Base-by-base conservation (phyloP, 495 filamentous ascomycete genomes). In the Stereocaulon alpinum region DNA sequence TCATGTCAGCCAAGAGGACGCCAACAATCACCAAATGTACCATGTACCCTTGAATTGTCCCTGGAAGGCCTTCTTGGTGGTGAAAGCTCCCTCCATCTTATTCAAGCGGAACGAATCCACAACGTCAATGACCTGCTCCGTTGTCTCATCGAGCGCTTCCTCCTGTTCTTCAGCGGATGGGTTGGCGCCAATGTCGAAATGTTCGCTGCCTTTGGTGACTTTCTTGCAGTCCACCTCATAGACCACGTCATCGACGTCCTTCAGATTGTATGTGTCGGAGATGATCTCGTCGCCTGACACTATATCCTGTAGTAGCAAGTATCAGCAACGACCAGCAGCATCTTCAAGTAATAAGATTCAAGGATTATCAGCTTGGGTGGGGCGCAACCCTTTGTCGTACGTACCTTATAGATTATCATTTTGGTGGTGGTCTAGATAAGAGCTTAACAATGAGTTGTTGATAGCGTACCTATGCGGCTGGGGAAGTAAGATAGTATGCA, bases 101-200 rank as follows among this genome's bases (percentile, higher is more conserved):
- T 89, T 88, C 69, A 96, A 80, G 65, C 89, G 89, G 85, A 96
- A 96, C 60, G 87, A 88, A 78, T 95, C 77, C 71, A 95, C 83
- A 64, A 97, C 82, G 73, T 98, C 91, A 81, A 95, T 94, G 76
- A 97, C 94, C 74, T 83, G 83, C 71, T 60, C 18, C 18, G 48
- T 55, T 24, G 27, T 15, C 57, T 91, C 91, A 24, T 67, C 63
- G 29, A 64, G 14, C 44, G 69, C 80, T 62, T 92, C 91, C 24
- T 85, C 89, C 56, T 71, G 84, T 67, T 85, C 93, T 77, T 97
- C 93, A 62, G 93, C 91, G 60, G 93, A 97, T 60, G 93, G 88
- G 77, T 97, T 98, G 77, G 90, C 94, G 73, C 93, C 93, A 69
- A 84, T 95, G 68, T 97, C 91, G 84, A 60, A 22, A 24, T 59